Percentiles rank a stretch among this genome's conserved stretches.
These are phyloP conservation scores for Sequoia sempervirens DNA, from an alignment of 75 land plant species.

Conservation along the genomic window DNA sequence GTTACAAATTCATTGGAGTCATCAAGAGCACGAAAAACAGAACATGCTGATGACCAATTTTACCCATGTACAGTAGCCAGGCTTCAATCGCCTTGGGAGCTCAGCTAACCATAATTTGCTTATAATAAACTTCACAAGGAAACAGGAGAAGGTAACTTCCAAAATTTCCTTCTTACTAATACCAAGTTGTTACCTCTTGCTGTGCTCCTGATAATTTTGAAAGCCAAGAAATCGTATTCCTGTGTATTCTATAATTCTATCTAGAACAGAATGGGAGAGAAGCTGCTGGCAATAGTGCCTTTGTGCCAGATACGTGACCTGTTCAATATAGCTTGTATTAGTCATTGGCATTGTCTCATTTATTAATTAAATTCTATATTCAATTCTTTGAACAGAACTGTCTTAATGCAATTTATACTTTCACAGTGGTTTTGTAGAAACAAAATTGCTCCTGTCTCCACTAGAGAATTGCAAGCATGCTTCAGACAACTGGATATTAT, in stretches of 20 bases:
- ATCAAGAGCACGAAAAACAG: neutral
- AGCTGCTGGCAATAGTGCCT: neutral
- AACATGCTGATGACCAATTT: neutral
- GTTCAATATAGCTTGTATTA: neutral
- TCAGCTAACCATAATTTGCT: slow-evolving; percentile 1
- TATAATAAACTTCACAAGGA: neutral
- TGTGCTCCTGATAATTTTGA: neutral
- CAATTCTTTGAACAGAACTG: slow-evolving; percentile 2
- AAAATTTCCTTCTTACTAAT: neutral
- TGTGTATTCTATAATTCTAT: neutral
- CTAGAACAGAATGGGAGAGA: slow-evolving; percentile 1
- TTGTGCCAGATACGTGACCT: neutral
- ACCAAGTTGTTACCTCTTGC: slow-evolving; percentile 4
- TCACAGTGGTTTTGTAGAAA: neutral
- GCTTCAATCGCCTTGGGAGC: slow-evolving; percentile 1
- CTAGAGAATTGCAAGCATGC: neutral
- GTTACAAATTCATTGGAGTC: neutral
- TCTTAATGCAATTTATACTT: neutral
- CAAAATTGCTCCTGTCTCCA: neutral
- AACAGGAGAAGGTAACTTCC: neutral
- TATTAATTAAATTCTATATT: slow-evolving; percentile 9
- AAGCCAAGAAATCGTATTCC: neutral
- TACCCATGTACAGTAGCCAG: slow-evolving; percentile 1
- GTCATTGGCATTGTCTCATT: slow-evolving; percentile 3
- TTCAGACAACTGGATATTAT: neutral